These are phyloP conservation scores for Hymenoscyphus linearis DNA, from an alignment of 2,329 filamentous ascomycete genomes.

Conservation along the genomic window DNA sequence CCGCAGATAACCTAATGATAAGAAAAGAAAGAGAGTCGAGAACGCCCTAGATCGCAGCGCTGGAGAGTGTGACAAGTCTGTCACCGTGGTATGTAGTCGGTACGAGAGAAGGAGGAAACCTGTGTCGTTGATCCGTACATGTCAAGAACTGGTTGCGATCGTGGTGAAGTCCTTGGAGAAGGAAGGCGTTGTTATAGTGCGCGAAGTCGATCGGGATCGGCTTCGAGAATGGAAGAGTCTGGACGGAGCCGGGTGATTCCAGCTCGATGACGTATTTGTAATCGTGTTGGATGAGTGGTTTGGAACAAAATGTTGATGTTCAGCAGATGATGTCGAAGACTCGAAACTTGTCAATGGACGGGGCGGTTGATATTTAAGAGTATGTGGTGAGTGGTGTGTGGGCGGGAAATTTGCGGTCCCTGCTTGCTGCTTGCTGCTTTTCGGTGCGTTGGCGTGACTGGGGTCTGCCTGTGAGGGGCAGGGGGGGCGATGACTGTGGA, in stretches of 20 bases:
- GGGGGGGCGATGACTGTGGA: constrained; percentile 8
- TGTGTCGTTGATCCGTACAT: constrained; percentile 34
- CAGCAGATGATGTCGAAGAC: constrained; percentile 8
- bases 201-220: constrained; percentile 27
- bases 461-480: constrained; percentile 3
- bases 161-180: constrained; percentile 21
- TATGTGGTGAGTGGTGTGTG: constrained; percentile 4
- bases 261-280: constrained; percentile 21
- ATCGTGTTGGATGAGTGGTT: constrained; percentile 17
- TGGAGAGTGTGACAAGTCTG: constrained; percentile 30
- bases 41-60: constrained; percentile 24
- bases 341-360: constrained; percentile 14
- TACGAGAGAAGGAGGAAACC: constrained; percentile 33
- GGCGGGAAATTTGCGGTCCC: constrained; percentile 13
- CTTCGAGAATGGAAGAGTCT: constrained; percentile 24
- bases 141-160: constrained; percentile 29
- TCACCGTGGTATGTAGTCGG: constrained; percentile 36
- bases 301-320: constrained; percentile 15
- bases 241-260: constrained; percentile 27
- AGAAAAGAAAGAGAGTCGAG: constrained; percentile 21
- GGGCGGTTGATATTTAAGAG: constrained; percentile 18
- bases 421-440: too few species aligned
- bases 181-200: constrained; percentile 15
- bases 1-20: constrained; percentile 21
- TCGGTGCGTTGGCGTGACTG: constrained; percentile 18